Evolutionary conservation across 1,284 basidiomycete genomes (phyloP).

Genomic region (Pyrrhoderma lamaoense): DNA sequence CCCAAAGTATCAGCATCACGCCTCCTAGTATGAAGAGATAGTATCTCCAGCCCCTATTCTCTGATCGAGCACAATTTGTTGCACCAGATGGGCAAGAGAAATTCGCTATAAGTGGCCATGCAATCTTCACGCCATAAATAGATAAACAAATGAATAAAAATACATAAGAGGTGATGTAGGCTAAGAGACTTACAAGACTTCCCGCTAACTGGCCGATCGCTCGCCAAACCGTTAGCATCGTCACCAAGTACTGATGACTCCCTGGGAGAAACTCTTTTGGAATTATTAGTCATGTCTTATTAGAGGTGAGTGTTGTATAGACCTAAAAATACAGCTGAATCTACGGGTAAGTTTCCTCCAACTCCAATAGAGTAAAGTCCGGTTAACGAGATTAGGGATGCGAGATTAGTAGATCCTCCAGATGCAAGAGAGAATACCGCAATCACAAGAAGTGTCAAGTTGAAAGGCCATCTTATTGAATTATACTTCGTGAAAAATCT

Average conservation of each 20-base stretch:
- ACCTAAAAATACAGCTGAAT: slow-evolving; percentile 67
- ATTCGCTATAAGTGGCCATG: slow-evolving; percentile 58
- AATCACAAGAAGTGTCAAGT: slow-evolving; percentile 64
- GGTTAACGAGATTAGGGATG: slow-evolving; percentile 45
- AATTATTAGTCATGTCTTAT: too few species aligned
- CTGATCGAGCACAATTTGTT: slow-evolving; percentile 29
- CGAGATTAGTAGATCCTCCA: slow-evolving; percentile 48
- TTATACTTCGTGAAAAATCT: too few species aligned
- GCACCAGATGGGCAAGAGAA: slow-evolving; percentile 45
- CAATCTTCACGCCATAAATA: slow-evolving; percentile 27
- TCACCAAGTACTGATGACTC: slow-evolving; percentile 56
- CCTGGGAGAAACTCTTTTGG: slow-evolving; percentile 48
- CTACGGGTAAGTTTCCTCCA: slow-evolving; percentile 68
- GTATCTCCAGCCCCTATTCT: slow-evolving; percentile 63
- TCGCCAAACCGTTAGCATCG: slow-evolving; percentile 60
- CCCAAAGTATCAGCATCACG: slow-evolving; percentile 47
- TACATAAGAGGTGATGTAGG: not conserved
- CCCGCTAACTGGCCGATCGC: slow-evolving; percentile 55
- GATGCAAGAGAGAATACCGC: slow-evolving; percentile 59
- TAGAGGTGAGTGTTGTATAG: not conserved
- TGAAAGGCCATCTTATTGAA: slow-evolving; percentile 56
- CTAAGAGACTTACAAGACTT: slow-evolving; percentile 34
- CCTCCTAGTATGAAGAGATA: slow-evolving; percentile 33
- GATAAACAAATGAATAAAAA: slow-evolving; percentile 21
- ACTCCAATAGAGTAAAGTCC: slow-evolving; percentile 58